These are phyloP conservation scores for Eucalyptus polybractea DNA, from an alignment of 345 rosid genomes.

Conservation along the genomic window DNA sequence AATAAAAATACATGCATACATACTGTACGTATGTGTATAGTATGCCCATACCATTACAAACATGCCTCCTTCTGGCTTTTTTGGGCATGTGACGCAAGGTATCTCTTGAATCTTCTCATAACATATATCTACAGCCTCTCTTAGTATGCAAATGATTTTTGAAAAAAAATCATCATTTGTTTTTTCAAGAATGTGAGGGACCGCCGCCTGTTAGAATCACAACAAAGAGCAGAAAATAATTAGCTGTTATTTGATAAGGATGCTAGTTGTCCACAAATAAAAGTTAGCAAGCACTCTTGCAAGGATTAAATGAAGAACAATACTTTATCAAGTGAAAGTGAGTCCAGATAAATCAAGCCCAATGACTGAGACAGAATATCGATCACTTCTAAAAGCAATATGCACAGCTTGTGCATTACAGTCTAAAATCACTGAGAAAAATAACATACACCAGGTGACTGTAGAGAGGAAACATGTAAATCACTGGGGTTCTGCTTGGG, in stretches of 20 bases:
- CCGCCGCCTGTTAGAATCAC: conserved; percentile 40
- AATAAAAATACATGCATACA: background rate
- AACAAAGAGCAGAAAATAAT: background rate
- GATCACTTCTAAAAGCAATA: background rate
- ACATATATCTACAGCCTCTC: conserved; percentile 35
- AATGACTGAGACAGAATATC: background rate
- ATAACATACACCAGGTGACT: background rate
- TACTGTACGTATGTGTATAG: background rate
- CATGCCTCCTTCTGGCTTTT: conserved; percentile 67
- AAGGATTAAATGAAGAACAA: background rate
- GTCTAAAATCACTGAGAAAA: background rate
- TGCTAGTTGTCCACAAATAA: background rate
- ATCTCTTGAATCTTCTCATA: conserved; percentile 41
- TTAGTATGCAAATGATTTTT: conserved; percentile 21
- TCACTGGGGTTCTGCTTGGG: background rate
- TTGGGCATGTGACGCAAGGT: conserved; percentile 41
- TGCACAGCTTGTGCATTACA: background rate
- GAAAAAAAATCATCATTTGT: conserved; percentile 51
- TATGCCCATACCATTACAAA: conserved; percentile 44
- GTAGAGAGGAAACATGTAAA: background rate
- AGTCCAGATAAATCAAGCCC: background rate
- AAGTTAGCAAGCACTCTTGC: background rate
- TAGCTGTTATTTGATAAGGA: background rate
- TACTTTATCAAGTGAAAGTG: background rate
- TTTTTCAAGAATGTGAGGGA: conserved; percentile 50